phyloP scores from a whole-genome alignment of 768 basidiomycete genomes.

The Mycena vulgaris region DNA sequence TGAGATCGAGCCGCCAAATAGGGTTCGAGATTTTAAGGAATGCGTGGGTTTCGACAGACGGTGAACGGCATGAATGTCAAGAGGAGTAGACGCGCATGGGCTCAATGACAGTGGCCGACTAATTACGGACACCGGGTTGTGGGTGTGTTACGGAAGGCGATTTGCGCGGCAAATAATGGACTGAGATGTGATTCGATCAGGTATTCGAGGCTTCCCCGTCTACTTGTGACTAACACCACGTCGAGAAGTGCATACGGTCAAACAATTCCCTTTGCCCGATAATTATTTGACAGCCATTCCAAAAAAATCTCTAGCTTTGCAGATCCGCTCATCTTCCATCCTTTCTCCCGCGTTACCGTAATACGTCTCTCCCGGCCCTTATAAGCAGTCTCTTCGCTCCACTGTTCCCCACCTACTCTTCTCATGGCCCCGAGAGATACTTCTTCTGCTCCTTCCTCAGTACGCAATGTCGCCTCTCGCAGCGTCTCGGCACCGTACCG shows the following conservation, averaged over 20 bases:
- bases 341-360: slow-evolving; percentile 27
- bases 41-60: neutral
- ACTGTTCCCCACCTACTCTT: slow-evolving; percentile 32
- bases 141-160: slow-evolving; percentile 29
- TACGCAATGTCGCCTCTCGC: slow-evolving; percentile 51
- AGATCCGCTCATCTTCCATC: slow-evolving; percentile 28
- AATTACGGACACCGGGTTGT: neutral
- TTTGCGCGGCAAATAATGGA: slow-evolving; percentile 26
- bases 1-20: neutral
- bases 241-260: slow-evolving; percentile 18
- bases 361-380: slow-evolving; percentile 44
- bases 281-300: slow-evolving; percentile 29
- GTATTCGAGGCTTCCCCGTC: slow-evolving; percentile 22
- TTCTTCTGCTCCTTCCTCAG: slow-evolving; percentile 55
- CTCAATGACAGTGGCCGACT: neutral
- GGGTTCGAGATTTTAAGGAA: slow-evolving; percentile 11
- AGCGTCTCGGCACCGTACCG: slow-evolving; percentile 60
- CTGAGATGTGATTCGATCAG: slow-evolving; percentile 14
- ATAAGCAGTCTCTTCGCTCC: slow-evolving; percentile 52
- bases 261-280: neutral
- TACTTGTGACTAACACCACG: slow-evolving; percentile 22
- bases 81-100: too few species aligned
- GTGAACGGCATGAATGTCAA: neutral
- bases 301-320: slow-evolving; percentile 33
- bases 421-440: slow-evolving; percentile 73